Evolutionary conservation across 345 rosid genomes (phyloP).

Genomic region (Excoecaria agallocha): DNA sequence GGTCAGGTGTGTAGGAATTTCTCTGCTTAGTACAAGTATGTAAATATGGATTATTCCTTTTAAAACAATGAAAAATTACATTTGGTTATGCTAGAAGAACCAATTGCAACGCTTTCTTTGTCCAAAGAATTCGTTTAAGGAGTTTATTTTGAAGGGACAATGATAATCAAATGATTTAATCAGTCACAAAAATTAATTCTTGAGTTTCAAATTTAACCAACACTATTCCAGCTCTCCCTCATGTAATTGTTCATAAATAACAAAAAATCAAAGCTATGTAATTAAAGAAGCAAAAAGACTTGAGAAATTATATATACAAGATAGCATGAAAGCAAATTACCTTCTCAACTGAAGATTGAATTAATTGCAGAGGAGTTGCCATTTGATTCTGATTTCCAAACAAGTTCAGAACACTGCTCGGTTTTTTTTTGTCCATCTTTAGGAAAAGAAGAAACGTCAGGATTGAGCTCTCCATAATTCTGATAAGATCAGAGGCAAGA

Average conservation of each 20-base stretch:
- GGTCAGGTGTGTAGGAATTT: too few species aligned
- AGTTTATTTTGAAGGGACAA: background rate
- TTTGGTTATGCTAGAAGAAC: too few species aligned
- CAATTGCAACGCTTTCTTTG: too few species aligned
- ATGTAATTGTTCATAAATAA: background rate
- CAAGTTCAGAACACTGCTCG: conserved; percentile 46
- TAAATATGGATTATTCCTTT: too few species aligned
- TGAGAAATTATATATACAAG: background rate
- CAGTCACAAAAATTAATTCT: background rate
- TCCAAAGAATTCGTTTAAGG: background rate
- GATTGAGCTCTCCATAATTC: conserved; percentile 61
- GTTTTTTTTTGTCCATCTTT: conserved; percentile 75
- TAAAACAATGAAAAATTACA: too few species aligned
- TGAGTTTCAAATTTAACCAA: background rate
- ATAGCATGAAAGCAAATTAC: conserved; percentile 26
- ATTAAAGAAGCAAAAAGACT: background rate
- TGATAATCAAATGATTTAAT: background rate
- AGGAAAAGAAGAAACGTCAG: conserved; percentile 63
- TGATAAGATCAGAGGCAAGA: conserved; percentile 60
- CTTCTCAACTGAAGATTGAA: conserved; percentile 73
- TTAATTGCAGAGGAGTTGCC: conserved; percentile 70
- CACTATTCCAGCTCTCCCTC: background rate
- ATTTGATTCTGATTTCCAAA: conserved; percentile 65
- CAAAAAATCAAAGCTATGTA: background rate
- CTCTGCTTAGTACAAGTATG: too few species aligned